A percentile compares a stretch with the other conserved stretches of the same genome.
Evolutionary conservation across 208 protist species (phyloP).

Genomic region (Leishmania turanica): DNA sequence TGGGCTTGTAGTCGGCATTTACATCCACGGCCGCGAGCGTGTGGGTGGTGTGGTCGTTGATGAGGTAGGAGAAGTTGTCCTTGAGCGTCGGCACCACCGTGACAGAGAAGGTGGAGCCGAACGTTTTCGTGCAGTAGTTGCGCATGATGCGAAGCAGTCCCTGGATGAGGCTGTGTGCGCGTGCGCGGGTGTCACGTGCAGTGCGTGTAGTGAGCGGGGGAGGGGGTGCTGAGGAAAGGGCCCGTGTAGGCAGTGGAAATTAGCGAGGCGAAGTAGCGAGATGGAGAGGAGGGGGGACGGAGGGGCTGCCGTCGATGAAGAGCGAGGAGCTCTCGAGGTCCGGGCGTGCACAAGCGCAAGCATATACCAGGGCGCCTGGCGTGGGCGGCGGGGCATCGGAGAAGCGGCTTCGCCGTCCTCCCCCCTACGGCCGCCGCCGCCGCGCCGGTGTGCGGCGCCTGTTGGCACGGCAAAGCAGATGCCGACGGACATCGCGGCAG

Average conservation of each 20-base stretch:
- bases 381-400: neutral
- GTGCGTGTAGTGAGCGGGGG: neutral
- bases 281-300: neutral
- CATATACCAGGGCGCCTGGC: neutral
- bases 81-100: slow-evolving; percentile 80
- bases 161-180: neutral
- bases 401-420: neutral
- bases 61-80: slow-evolving; percentile 94
- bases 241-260: neutral
- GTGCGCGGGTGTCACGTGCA: neutral
- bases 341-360: neutral
- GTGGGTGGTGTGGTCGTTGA: slow-evolving; percentile 73
- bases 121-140: slow-evolving; percentile 41
- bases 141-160: slow-evolving; percentile 22
- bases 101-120: slow-evolving; percentile 75
- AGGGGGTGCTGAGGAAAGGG: neutral
- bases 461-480: neutral
- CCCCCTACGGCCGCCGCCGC: neutral
- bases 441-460: neutral
- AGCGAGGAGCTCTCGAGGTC: neutral
- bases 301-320: neutral
- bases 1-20: slow-evolving; percentile 66
- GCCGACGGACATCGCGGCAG: neutral
- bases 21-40: slow-evolving; percentile 84
- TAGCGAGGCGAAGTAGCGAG: neutral